These are phyloP conservation scores for Colletotrichum orchidophilum DNA, from an alignment of 2,329 filamentous ascomycete genomes.

Conservation along the genomic window DNA sequence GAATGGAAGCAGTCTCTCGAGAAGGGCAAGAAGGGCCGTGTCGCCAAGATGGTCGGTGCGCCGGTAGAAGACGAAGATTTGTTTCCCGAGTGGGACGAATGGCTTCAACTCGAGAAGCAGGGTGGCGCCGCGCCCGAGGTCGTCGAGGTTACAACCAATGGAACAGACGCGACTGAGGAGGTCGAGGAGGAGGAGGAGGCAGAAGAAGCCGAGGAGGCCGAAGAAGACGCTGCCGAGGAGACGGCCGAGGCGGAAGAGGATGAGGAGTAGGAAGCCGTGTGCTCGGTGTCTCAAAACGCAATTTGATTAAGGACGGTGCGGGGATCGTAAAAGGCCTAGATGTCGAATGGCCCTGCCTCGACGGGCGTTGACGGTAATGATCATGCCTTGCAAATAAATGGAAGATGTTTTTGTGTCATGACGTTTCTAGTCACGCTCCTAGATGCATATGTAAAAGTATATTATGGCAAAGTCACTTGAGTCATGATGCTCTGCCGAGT, in stretches of 20 bases:
- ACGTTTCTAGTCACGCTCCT: not conserved
- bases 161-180: conserved; percentile 39
- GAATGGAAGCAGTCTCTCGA: conserved; percentile 88
- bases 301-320: conserved; percentile 23
- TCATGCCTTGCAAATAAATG: conserved; percentile 35
- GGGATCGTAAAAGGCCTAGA: conserved; percentile 35
- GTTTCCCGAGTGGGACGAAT: conserved; percentile 97
- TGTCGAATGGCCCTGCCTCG: conserved; percentile 33
- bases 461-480: not conserved
- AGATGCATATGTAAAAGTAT: not conserved
- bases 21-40: conserved; percentile 84
- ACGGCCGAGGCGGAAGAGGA: conserved; percentile 36
- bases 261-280: conserved; percentile 33
- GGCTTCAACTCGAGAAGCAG: conserved; percentile 81
- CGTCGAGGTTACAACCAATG: conserved; percentile 39
- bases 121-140: conserved; percentile 55
- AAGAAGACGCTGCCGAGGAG: conserved; percentile 36
- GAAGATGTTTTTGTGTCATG: conserved; percentile 34
- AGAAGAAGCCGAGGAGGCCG: conserved; percentile 35
- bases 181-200: conserved; percentile 35
- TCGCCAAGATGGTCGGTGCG: conserved; percentile 83
- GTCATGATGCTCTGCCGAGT: not conserved
- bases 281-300: conserved; percentile 7
- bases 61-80: conserved; percentile 87
- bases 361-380: conserved; percentile 37